Conservation (phyloP, 345 rosid genomes). For the Draba incana region DNA sequence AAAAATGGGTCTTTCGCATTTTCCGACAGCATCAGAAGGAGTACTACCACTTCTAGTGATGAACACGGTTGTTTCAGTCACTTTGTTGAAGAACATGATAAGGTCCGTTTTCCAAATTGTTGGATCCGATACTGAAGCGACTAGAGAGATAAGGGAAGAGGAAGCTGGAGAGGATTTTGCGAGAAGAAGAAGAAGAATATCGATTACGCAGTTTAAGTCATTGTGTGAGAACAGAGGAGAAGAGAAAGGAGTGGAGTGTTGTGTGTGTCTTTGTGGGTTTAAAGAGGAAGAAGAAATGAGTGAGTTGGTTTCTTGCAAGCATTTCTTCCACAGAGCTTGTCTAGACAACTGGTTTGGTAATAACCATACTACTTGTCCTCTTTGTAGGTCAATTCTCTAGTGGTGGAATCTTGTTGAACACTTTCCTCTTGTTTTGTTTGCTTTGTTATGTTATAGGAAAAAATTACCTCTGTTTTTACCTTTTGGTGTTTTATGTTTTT, state of each 20-base stretch:
- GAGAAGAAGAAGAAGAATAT: constrained; percentile 47
- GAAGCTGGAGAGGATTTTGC: constrained; percentile 30
- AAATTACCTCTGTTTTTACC: constrained; percentile 10
- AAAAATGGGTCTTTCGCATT: constrained; percentile 74
- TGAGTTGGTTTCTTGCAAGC: constrained; percentile 77
- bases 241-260: constrained; percentile 51
- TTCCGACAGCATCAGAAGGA: constrained; percentile 64
- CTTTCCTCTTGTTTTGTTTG: not conserved
- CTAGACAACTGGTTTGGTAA: constrained; percentile 75
- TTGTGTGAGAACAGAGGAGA: constrained; percentile 38
- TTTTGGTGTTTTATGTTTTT: constrained; percentile 30
- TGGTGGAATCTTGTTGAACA: constrained; percentile 23
- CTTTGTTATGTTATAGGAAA: constrained; percentile 18
- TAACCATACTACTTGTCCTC: constrained; percentile 67
- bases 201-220: constrained; percentile 58
- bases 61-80: constrained; percentile 63
- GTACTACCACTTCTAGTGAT: constrained; percentile 66
- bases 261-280: constrained; percentile 78
- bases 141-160: constrained; percentile 33
- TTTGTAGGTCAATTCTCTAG: constrained; percentile 69
- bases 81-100: constrained; percentile 59
- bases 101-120: constrained; percentile 54
- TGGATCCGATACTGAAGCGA: constrained; percentile 21
- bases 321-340: constrained; percentile 78
- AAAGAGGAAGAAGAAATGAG: constrained; percentile 81